Conservation (phyloP, 2,329 filamentous ascomycete species). For the Xylaria sp. region DNA sequence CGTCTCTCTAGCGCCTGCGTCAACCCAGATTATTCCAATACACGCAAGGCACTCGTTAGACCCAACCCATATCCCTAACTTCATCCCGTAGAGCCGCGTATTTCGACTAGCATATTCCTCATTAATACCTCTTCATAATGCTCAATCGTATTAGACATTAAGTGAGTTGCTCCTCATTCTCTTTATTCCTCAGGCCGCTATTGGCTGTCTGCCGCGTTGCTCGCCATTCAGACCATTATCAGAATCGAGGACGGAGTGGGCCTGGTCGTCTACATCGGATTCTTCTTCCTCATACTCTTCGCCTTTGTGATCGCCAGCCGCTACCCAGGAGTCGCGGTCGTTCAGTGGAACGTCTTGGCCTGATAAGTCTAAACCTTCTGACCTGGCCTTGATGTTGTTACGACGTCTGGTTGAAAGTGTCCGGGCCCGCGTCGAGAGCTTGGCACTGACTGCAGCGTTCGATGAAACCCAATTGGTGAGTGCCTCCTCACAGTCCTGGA, state of each 20-base stretch:
- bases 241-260: slow-evolving; percentile 62
- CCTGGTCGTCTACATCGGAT: slow-evolving; percentile 74
- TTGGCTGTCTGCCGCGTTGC: slow-evolving; percentile 51
- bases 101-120: not conserved
- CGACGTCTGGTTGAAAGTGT: slow-evolving; percentile 87
- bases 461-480: slow-evolving; percentile 96
- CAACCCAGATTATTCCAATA: slow-evolving; percentile 17
- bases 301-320: slow-evolving; percentile 72
- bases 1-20: slow-evolving; percentile 7
- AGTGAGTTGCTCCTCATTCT: slow-evolving; percentile 4
- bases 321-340: slow-evolving; percentile 86
- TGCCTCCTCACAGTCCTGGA: slow-evolving; percentile 97
- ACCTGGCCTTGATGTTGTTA: slow-evolving; percentile 73
- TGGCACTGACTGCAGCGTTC: slow-evolving; percentile 87
- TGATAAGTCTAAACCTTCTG: slow-evolving; percentile 82
- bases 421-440: slow-evolving; percentile 87
- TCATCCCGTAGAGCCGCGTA: slow-evolving; percentile 7
- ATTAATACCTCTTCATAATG: not conserved
- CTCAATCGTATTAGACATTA: slow-evolving; percentile 49
- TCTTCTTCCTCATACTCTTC: slow-evolving; percentile 70
- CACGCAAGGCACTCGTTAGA: slow-evolving; percentile 12
- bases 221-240: slow-evolving; percentile 67
- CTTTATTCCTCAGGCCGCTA: slow-evolving; percentile 24
- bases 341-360: slow-evolving; percentile 83
- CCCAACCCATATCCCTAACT: slow-evolving; percentile 13